phyloP scores from a whole-genome alignment of 2,329 filamentous ascomycete genomes.

The Aureobasidium sp. region DNA sequence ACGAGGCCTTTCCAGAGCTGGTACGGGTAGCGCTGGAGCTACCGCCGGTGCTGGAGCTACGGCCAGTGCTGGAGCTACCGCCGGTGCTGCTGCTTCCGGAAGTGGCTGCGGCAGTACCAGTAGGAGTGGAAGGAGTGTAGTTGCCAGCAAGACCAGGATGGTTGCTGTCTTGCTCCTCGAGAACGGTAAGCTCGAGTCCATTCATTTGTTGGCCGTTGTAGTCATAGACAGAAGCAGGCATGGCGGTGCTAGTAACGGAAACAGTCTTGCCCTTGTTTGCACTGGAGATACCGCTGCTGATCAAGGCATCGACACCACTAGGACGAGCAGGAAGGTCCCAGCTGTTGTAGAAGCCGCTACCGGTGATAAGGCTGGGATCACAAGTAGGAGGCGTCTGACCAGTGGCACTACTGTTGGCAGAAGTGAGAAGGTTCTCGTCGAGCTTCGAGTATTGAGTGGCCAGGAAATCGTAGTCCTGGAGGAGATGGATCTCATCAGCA shows the following conservation, averaged over 20 bases:
- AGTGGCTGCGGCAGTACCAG: background rate
- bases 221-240: constrained; percentile 47
- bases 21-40: background rate
- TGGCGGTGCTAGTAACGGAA: constrained; percentile 42
- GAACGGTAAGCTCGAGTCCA: constrained; percentile 33
- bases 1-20: background rate
- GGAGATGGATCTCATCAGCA: constrained; percentile 30
- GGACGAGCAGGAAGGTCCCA: constrained; percentile 65
- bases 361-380: constrained; percentile 53
- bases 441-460: constrained; percentile 63
- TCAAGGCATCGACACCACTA: constrained; percentile 56
- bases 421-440: constrained; percentile 57
- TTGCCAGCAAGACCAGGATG: background rate
- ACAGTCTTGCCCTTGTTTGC: constrained; percentile 48
- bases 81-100: background rate
- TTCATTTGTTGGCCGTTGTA: constrained; percentile 47
- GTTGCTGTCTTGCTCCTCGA: constrained; percentile 6
- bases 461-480: constrained; percentile 52
- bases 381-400: constrained; percentile 52
- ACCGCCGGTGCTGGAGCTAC: background rate
- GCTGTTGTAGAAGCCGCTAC: constrained; percentile 58
- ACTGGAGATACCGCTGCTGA: constrained; percentile 61
- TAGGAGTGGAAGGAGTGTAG: constrained; percentile 1
- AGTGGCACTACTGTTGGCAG: constrained; percentile 46
- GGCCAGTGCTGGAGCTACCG: background rate